phyloP scores from a whole-genome alignment of 352 stramenopile species.

The Pythium insidiosum region DNA sequence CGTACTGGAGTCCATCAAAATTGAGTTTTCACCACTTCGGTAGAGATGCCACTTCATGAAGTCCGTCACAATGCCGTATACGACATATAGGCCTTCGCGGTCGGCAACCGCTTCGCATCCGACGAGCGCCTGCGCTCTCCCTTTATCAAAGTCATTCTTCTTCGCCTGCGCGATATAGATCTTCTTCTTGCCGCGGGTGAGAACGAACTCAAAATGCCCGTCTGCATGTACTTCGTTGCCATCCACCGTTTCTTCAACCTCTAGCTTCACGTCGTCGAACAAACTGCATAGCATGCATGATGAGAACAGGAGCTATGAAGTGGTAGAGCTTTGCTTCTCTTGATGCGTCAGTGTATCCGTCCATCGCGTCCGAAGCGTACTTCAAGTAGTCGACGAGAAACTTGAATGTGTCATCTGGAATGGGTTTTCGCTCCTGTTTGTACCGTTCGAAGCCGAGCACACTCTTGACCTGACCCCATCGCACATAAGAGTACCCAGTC shows the following conservation, averaged over 20 bases:
- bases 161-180: constrained; percentile 46
- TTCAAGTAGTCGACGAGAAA: constrained; percentile 16
- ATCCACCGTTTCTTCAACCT: constrained; percentile 17
- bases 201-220: constrained; percentile 35
- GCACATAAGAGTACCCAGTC: constrained; percentile 11
- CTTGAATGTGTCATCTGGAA: constrained; percentile 15
- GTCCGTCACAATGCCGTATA: constrained; percentile 45
- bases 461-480: constrained; percentile 12
- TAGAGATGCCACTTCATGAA: constrained; percentile 30
- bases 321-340: constrained; percentile 12
- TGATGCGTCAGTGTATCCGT: constrained; percentile 9
- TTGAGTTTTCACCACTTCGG: constrained; percentile 23
- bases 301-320: constrained; percentile 11
- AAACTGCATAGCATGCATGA: constrained; percentile 16
- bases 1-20: constrained; percentile 13
- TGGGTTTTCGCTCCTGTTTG: constrained; percentile 12
- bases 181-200: constrained; percentile 25
- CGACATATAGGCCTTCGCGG: constrained; percentile 22
- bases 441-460: constrained; percentile 15
- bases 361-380: constrained; percentile 14
- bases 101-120: constrained; percentile 37
- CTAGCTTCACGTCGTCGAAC: constrained; percentile 15
- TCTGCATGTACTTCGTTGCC: constrained; percentile 30
- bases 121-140: constrained; percentile 30
- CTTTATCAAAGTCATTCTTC: constrained; percentile 36